Conservation (phyloP, 805 yeast species). For the Myxozyma monticola region DNA sequence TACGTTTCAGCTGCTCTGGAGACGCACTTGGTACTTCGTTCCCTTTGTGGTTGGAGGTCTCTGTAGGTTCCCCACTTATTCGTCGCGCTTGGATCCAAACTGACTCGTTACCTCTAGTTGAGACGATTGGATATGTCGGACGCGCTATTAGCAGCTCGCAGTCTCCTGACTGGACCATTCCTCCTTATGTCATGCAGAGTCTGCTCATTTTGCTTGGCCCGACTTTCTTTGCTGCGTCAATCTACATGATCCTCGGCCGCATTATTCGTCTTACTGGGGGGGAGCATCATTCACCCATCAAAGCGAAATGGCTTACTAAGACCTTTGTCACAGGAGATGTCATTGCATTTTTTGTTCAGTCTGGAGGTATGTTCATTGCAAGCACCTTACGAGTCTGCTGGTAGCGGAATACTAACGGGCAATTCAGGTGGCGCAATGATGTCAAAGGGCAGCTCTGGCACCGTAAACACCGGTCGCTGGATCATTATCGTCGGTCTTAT, state of each 20-base stretch:
- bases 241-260: slow-evolving; percentile 34
- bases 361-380: too few species aligned
- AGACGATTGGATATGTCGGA: not conserved
- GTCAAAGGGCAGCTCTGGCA: too few species aligned
- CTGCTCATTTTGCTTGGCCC: slow-evolving; percentile 34
- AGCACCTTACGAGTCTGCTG: too few species aligned
- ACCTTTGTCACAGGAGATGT: slow-evolving; percentile 35
- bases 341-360: slow-evolving; percentile 32
- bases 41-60: not conserved
- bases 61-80: too few species aligned
- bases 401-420: too few species aligned
- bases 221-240: slow-evolving; percentile 33
- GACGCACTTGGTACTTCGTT: not conserved
- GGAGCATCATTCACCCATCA: slow-evolving; percentile 19
- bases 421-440: too few species aligned
- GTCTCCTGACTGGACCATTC: not conserved
- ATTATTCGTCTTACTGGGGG: slow-evolving; percentile 21
- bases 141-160: not conserved
- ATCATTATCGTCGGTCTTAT: slow-evolving; percentile 39
- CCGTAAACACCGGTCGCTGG: slow-evolving; percentile 30
- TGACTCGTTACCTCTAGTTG: not conserved
- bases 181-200: slow-evolving; percentile 26
- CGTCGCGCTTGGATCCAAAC: too few species aligned
- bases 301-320: slow-evolving; percentile 26
- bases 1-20: too few species aligned